Conservation (phyloP, 306 rosid genomes). For the Inga oerstediana region DNA sequence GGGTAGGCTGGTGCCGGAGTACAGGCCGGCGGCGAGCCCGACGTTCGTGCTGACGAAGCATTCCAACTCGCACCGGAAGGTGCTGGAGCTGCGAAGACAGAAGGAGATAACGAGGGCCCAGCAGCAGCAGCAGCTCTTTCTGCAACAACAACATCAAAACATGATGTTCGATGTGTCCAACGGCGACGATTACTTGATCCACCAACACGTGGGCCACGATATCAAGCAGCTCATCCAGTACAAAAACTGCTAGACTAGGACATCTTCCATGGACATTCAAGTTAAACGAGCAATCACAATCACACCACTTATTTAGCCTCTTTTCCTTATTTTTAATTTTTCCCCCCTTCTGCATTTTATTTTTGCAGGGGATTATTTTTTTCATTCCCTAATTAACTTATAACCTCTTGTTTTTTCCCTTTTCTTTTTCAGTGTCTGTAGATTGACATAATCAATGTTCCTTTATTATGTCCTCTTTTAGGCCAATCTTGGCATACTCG, state of each 20-base stretch:
- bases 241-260: conserved; percentile 35
- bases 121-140: conserved; percentile 46
- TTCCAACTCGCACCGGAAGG: conserved; percentile 95
- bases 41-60: conserved; percentile 88
- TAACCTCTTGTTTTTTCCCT: neutral
- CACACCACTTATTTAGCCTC: neutral
- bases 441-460: conserved; percentile 7
- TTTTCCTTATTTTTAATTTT: neutral
- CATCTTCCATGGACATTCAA: conserved; percentile 15
- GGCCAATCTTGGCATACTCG: conserved; percentile 29
- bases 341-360: neutral
- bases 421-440: neutral
- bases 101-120: conserved; percentile 60
- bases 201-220: conserved; percentile 66
- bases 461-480: conserved; percentile 21
- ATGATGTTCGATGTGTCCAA: conserved; percentile 64
- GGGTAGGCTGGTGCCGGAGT: conserved; percentile 84
- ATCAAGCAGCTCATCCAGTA: conserved; percentile 66
- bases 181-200: conserved; percentile 82
- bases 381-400: conserved; percentile 24
- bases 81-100: conserved; percentile 88
- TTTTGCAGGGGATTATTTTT: neutral
- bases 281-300: neutral
- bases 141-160: conserved; percentile 45
- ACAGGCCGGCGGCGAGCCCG: conserved; percentile 94